Conservation (phyloP, 2,329 filamentous ascomycete species). For the Verticillium tricorpus region DNA sequence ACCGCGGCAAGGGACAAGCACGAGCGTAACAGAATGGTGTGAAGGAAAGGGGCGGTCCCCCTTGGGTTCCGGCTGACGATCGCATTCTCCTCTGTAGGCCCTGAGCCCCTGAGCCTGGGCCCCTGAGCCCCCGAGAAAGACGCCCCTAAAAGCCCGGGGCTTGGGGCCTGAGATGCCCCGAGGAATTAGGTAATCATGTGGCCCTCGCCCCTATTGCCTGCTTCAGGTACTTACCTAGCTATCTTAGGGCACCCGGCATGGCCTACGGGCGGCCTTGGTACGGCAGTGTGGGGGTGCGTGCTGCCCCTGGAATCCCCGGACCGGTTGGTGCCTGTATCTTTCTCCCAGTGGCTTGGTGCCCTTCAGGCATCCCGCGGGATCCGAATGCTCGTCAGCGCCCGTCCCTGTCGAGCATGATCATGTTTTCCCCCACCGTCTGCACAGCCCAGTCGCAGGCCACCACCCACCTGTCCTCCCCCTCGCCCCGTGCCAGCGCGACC, state of each 20-base stretch:
- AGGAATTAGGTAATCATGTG: background rate
- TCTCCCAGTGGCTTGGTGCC: background rate
- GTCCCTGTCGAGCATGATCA: background rate
- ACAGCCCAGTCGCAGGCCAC: conserved; percentile 33
- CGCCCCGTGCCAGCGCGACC: conserved; percentile 22
- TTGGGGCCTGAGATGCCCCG: too few relatives aligned
- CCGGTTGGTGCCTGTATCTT: background rate
- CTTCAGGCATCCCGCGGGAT: background rate
- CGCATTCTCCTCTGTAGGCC: background rate
- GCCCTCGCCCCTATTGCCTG: background rate
- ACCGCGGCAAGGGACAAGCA: background rate
- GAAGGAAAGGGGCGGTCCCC: background rate
- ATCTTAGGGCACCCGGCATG: background rate
- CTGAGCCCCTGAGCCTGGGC: background rate
- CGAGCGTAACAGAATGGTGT: background rate
- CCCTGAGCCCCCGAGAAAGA: background rate
- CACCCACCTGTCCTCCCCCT: conserved; percentile 21
- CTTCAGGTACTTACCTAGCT: background rate
- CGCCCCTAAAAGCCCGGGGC: background rate
- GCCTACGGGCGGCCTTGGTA: too few relatives aligned
- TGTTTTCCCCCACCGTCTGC: background rate
- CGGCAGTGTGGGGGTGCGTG: too few relatives aligned
- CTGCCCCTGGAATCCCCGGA: too few relatives aligned
- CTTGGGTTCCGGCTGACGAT: background rate
- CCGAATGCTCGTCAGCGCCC: background rate